Evolutionary conservation across 1,284 basidiomycete species (phyloP), one percentile per base, ranked within the genome.

Genomic region (Trichosporon sp.): DNA sequence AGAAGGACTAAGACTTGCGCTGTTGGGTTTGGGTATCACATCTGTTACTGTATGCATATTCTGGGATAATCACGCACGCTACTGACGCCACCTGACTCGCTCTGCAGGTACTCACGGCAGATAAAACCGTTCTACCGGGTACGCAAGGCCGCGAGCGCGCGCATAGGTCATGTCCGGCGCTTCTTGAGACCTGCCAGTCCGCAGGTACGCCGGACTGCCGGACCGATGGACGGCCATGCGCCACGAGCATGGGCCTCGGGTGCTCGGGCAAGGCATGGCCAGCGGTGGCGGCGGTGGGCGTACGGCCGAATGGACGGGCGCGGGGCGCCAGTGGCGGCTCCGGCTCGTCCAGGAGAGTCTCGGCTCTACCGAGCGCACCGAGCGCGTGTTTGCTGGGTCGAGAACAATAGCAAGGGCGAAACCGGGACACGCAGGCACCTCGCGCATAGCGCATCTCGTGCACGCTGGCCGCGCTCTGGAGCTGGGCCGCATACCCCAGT

Each of bases 31-130:
- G 27, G 56, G 56, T 18, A 32, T 60, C 56, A 60, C 18, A 31
- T 42, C 56, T 31, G 15, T 60, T 15, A 60, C 56, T 60, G 56
- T 60, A 60, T 60, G 56, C 56, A 60, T 60, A 60, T 60, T 60
- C 56, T 51, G 47, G 21, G 47, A 51, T 51, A 15, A 31, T 32
- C 56, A 29, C 18, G 27, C 56, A 32, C 29, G 2, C 7, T 2
- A 31, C 27, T 60, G 47, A 51, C 47, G 47, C 47, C 47, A 51
- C 47, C 47, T 51, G 47, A 51, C 47, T 1, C 3, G 38, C 15
- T 25, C n/a, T 51, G 23, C 47, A 12, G 12, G n/a, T n/a, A 15
- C 44, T 47, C 47, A 51, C 47, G 23, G 21, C 47, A 51, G 47
- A 21, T 51, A 51, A 6, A 8, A 2, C 47, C 47, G 47, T 25